Percentiles rank a stretch among this genome's conserved stretches.
Conservation (phyloP, 1,284 basidiomycete species). For the Ceratobasidium sp. region DNA sequence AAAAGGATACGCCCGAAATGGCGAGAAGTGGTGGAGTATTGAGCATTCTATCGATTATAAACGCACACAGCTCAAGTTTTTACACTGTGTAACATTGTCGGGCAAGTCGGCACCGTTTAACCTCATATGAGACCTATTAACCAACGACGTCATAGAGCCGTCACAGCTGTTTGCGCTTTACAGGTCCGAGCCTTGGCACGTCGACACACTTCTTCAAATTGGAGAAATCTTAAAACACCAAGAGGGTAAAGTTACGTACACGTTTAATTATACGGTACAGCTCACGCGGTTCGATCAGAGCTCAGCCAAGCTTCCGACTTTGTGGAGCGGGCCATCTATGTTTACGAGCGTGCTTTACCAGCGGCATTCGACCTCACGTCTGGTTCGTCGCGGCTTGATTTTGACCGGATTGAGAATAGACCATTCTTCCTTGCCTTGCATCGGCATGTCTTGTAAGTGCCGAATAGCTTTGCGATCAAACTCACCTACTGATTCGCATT, state of each 20-base stretch:
- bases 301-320: constrained; percentile 85
- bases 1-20: constrained; percentile 49
- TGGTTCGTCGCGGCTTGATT: constrained; percentile 85
- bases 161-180: constrained; percentile 59
- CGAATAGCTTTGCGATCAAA: background rate
- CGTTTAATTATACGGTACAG: background rate
- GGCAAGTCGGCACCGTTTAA: constrained; percentile 60
- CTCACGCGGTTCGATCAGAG: constrained; percentile 59
- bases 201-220: constrained; percentile 89
- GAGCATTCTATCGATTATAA: constrained; percentile 87
- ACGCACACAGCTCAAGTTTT: constrained; percentile 80
- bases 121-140: constrained; percentile 35
- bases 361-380: constrained; percentile 84
- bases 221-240: constrained; percentile 85
- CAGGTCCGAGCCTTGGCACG: constrained; percentile 75
- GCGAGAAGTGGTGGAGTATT: constrained; percentile 86
- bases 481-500: constrained; percentile 6
- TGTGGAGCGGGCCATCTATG: constrained; percentile 86
- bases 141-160: constrained; percentile 11
- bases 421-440: constrained; percentile 85
- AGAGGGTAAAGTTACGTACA: constrained; percentile 65
- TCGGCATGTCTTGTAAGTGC: constrained; percentile 59
- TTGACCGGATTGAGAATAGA: constrained; percentile 85
- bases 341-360: constrained; percentile 87
- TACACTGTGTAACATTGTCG: constrained; percentile 80